phyloP scores from a whole-genome alignment of 2,329 filamentous ascomycete genomes.

The Cladosporium sp. region DNA sequence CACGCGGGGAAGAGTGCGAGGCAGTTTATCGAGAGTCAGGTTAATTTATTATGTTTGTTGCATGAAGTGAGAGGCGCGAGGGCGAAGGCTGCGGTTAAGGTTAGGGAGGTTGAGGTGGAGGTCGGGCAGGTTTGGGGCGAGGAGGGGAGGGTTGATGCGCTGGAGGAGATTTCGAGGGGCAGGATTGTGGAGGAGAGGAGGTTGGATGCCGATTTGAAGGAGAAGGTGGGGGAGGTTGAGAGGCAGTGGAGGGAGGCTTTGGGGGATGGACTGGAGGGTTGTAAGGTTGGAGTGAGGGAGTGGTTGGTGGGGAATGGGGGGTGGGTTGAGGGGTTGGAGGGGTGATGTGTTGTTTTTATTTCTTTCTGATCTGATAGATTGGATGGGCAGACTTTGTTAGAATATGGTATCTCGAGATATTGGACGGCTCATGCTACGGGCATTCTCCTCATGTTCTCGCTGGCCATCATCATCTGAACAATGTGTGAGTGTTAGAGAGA shows the following conservation, averaged over 20 bases:
- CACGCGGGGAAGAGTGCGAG: constrained; percentile 92
- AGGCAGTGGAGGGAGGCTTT: constrained; percentile 86
- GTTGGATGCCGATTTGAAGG: constrained; percentile 83
- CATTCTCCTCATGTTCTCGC: no score
- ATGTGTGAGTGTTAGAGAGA: no score
- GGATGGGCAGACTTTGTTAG: not conserved
- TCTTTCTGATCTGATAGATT: no score
- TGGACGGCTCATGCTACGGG: not conserved
- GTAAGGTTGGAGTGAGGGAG: constrained; percentile 69
- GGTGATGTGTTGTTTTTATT: no score
- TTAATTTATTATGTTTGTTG: constrained; percentile 80
- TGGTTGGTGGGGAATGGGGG: constrained; percentile 76
- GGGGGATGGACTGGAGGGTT: constrained; percentile 68
- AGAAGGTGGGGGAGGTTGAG: constrained; percentile 87
- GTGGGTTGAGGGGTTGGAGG: constrained; percentile 67
- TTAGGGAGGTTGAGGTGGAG: constrained; percentile 60
- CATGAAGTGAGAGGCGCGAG: constrained; percentile 85
- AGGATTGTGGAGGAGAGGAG: constrained; percentile 63
- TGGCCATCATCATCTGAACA: no score
- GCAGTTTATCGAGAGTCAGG: constrained; percentile 95
- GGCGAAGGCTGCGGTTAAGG: constrained; percentile 63
- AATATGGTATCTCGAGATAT: not conserved
- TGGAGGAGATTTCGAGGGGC: constrained; percentile 34
- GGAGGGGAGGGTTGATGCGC: constrained; percentile 25
- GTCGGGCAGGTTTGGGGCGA: constrained; percentile 26